Percentiles rank a stretch among this genome's conserved stretches.
These are phyloP conservation scores for Uncinocarpus reesii DNA, from an alignment of 2,329 filamentous ascomycete genomes.

Conservation along the genomic window DNA sequence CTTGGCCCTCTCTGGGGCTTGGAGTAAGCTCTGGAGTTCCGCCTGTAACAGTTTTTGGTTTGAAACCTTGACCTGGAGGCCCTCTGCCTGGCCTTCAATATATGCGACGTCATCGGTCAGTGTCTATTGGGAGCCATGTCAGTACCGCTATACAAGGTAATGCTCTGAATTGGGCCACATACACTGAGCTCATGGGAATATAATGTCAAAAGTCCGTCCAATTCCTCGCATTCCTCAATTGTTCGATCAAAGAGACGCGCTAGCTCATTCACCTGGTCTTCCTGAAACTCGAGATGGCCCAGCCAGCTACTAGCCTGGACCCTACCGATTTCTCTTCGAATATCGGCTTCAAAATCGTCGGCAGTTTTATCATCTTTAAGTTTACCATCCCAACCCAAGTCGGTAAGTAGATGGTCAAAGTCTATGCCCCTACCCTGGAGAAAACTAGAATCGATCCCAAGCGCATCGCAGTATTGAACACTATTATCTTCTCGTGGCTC, in stretches of 20 bases:
- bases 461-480: slow-evolving; percentile 61
- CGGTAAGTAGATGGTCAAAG: slow-evolving; percentile 70
- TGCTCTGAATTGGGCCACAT: slow-evolving; percentile 30
- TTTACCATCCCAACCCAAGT: slow-evolving; percentile 79
- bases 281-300: slow-evolving; percentile 69
- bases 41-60: slow-evolving; percentile 91
- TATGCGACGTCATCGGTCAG: slow-evolving; percentile 92
- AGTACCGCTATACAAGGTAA: slow-evolving; percentile 17
- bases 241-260: slow-evolving; percentile 76
- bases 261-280: slow-evolving; percentile 79
- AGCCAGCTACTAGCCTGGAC: slow-evolving; percentile 91
- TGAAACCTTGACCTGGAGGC: slow-evolving; percentile 89
- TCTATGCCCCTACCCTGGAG: slow-evolving; percentile 67
- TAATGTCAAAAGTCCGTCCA: slow-evolving; percentile 85
- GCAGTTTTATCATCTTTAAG: slow-evolving; percentile 64
- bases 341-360: slow-evolving; percentile 68
- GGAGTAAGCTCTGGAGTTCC: slow-evolving; percentile 78
- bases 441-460: slow-evolving; percentile 68
- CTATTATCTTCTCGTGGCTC: slow-evolving; percentile 56
- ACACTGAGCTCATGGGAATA: slow-evolving; percentile 91
- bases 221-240: slow-evolving; percentile 90
- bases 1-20: slow-evolving; percentile 55
- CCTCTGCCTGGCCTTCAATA: slow-evolving; percentile 94
- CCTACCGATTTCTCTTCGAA: slow-evolving; percentile 78
- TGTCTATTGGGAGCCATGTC: slow-evolving; percentile 47